These are phyloP conservation scores for Silene latifolia DNA, from an alignment of 148 eudicot species.

Conservation along the genomic window DNA sequence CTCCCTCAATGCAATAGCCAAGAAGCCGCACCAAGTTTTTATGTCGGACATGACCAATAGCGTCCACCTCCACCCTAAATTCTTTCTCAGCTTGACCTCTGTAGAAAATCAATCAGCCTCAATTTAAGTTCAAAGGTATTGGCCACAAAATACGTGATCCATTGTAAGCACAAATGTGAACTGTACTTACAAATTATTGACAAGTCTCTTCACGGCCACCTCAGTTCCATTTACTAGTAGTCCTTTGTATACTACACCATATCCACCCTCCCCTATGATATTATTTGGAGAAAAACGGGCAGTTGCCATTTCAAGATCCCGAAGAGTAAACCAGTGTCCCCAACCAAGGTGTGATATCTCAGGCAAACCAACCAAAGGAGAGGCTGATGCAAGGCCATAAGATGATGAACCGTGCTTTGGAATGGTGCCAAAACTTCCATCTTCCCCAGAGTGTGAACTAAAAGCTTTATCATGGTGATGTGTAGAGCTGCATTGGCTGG, in stretches of 20 bases:
- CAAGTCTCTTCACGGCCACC: slow-evolving; percentile 88
- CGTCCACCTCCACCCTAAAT: slow-evolving; percentile 90
- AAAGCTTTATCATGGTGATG: slow-evolving; percentile 63
- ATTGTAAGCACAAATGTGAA: neutral
- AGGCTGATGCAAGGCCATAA: slow-evolving; percentile 51
- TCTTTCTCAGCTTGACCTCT: slow-evolving; percentile 95
- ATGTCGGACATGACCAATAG: slow-evolving; percentile 90
- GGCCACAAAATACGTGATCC: slow-evolving; percentile 5
- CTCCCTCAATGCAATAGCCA: slow-evolving; percentile 90
- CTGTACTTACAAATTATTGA: slow-evolving; percentile 73
- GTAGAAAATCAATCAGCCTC: slow-evolving; percentile 20
- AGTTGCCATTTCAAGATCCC: slow-evolving; percentile 80
- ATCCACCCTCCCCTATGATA: slow-evolving; percentile 88
- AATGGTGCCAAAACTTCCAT: slow-evolving; percentile 58
- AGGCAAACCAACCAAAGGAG: slow-evolving; percentile 85
- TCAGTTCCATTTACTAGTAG: slow-evolving; percentile 68
- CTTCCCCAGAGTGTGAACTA: slow-evolving; percentile 82
- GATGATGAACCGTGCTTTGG: slow-evolving; percentile 52
- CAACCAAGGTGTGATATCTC: slow-evolving; percentile 88
- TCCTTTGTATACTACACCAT: slow-evolving; percentile 82
- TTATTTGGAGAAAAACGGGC: slow-evolving; percentile 57
- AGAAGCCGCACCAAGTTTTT: slow-evolving; percentile 87
- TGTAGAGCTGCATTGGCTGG: slow-evolving; percentile 80
- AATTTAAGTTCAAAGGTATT: slow-evolving; percentile 5
- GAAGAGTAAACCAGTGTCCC: slow-evolving; percentile 95